Conservation (phyloP, 257 asterid genomes). For the Solanum virginianum region DNA sequence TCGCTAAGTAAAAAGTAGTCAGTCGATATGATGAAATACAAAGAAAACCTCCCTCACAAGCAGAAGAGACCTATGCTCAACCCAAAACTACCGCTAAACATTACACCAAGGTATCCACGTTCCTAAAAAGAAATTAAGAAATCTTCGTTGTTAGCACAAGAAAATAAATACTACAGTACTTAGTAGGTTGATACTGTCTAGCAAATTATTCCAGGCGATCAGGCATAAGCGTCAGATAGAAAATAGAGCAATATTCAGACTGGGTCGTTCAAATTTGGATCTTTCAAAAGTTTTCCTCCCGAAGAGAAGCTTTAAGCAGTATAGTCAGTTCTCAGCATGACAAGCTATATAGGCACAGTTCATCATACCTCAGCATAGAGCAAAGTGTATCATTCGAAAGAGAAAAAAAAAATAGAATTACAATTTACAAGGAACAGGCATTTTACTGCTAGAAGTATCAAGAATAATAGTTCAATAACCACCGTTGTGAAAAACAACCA, state of each 20-base stretch:
- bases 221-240: neutral
- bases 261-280: neutral
- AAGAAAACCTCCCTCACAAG: neutral
- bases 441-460: slow-evolving; percentile 6
- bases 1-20: neutral
- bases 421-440: slow-evolving; percentile 16
- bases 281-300: neutral
- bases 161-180: neutral
- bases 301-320: neutral
- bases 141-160: neutral
- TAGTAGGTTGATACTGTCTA: neutral
- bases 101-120: neutral
- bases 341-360: slow-evolving; percentile 43
- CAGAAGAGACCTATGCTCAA: neutral
- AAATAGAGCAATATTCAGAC: neutral
- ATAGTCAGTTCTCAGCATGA: neutral
- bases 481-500: neutral
- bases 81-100: neutral
- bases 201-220: neutral
- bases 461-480: slow-evolving; percentile 14
- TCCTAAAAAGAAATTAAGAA: neutral
- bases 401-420: neutral
- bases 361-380: slow-evolving; percentile 11
- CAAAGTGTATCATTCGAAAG: slow-evolving; percentile 13
- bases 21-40: neutral